Conservation (phyloP, 2,329 filamentous ascomycete genomes). For the Ophiostoma perfectum region DNA sequence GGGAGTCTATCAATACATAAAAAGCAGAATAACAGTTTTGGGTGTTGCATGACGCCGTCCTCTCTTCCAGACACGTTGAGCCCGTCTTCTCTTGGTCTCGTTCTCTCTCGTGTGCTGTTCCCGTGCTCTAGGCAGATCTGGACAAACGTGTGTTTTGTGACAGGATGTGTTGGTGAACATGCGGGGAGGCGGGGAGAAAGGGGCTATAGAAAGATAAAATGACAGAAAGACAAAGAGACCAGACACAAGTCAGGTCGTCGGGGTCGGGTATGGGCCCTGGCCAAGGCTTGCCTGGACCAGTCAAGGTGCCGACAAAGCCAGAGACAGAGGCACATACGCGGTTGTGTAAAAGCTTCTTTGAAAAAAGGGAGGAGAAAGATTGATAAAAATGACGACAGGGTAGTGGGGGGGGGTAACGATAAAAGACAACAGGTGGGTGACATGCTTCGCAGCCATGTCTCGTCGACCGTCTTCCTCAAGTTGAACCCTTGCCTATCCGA, state of each 20-base stretch:
- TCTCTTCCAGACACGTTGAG: background rate
- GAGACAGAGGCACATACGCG: background rate
- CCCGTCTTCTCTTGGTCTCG: slow-evolving; percentile 4
- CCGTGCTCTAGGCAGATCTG: background rate
- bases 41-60: slow-evolving; percentile 5
- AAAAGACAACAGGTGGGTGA: background rate
- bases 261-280: background rate
- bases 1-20: slow-evolving; percentile 15
- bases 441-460: background rate
- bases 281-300: background rate
- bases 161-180: slow-evolving; percentile 1
- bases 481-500: background rate
- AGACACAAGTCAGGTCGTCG: background rate
- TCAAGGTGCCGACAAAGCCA: background rate
- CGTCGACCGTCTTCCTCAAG: background rate
- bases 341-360: background rate
- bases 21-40: slow-evolving; percentile 12
- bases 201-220: background rate
- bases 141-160: too few species aligned
- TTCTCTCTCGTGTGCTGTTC: slow-evolving; percentile 8
- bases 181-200: slow-evolving; percentile 13
- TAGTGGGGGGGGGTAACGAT: background rate
- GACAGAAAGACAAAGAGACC: background rate
- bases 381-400: background rate
- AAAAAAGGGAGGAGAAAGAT: background rate